Percentiles rank a stretch among this genome's conserved stretches.
phyloP scores from a whole-genome alignment of 2,329 filamentous ascomycete species.

The Sphaerulina musiva region DNA sequence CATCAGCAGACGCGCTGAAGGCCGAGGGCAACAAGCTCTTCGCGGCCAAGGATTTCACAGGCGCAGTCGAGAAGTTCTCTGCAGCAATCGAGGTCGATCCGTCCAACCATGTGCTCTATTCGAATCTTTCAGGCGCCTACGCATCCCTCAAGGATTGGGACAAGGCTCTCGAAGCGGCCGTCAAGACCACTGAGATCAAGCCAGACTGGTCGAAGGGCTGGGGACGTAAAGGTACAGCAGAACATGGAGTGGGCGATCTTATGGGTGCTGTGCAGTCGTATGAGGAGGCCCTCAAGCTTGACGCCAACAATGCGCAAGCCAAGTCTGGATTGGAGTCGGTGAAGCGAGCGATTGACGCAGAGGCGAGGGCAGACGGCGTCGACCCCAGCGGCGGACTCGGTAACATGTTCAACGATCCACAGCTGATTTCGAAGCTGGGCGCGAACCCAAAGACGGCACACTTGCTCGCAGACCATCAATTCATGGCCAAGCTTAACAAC shows the following conservation, averaged over 20 bases:
- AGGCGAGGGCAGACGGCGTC: conserved; percentile 57
- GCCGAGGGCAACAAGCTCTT: conserved; percentile 78
- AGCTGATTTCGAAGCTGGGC: conserved; percentile 83
- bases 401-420: conserved; percentile 89
- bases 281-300: conserved; percentile 87
- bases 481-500: conserved; percentile 83
- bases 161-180: conserved; percentile 78
- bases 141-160: conserved; percentile 86
- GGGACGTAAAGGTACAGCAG: conserved; percentile 84
- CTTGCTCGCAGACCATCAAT: conserved; percentile 72
- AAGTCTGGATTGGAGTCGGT: conserved; percentile 82
- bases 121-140: conserved; percentile 82
- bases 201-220: conserved; percentile 97
- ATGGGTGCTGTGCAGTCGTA: conserved; percentile 82
- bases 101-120: conserved; percentile 92
- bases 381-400: conserved; percentile 73
- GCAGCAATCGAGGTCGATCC: conserved; percentile 85
- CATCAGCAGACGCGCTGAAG: conserved; percentile 68
- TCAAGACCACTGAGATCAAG: conserved; percentile 90
- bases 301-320: conserved; percentile 84
- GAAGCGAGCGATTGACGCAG: conserved; percentile 77
- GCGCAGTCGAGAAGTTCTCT: conserved; percentile 89
- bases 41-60: conserved; percentile 90
- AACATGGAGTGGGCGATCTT: conserved; percentile 81
- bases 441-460: conserved; percentile 86